Evolutionary conservation across 805 yeast species (phyloP), one percentile per base, ranked within the genome.

Genomic region (Yarrowia bubula): DNA sequence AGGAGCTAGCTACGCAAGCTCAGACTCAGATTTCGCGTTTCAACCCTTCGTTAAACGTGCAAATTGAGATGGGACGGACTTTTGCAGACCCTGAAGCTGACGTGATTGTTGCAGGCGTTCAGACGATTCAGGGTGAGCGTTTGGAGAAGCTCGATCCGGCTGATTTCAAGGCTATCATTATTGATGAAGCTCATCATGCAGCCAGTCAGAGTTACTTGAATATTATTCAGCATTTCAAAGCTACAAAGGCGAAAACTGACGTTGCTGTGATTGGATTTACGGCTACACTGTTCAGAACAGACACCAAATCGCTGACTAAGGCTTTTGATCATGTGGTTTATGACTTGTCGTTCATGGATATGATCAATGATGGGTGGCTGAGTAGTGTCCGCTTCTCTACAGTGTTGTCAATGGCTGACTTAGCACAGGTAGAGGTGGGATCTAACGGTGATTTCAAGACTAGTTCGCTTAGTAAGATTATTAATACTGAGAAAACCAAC

Each of bases 131-230:
- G 17, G 73, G 79, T 14, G 69, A 75, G 0, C 73, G 95, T 51
- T 75, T 90, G 17, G 75, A 75, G 0, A 75, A 77, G 53, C 88
- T 86, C 70, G 74, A 83, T 64, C 87, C 92, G 0, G 57, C 64
- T 1, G 83, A 83, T n/a, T 87, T 82, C 76, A 88, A 90, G 71
- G 79, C 92, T 37, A 83, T 93, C 15, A 85, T 92, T 18, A 79
- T 92, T 1, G 98, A 92, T 75, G 98, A 92, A 73, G 96, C 97
- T 44, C 98, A 92, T 72, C 98, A 92, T 75, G 87, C 96, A 0
- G 88, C 89, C 0, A 91, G 97, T 0, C 72, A 74, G 14, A 80
- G 92, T 0, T 93, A 92, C 77, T 50, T 75, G 15, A 79, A 80
- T 35, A 79, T 92, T 0, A 73, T 90, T 62, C 73, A 78, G 3